A percentile compares a stretch with the other conserved stretches of the same genome.
phyloP scores from a whole-genome alignment of 108 stramenopile species.

The Cyclotella sp. region DNA sequence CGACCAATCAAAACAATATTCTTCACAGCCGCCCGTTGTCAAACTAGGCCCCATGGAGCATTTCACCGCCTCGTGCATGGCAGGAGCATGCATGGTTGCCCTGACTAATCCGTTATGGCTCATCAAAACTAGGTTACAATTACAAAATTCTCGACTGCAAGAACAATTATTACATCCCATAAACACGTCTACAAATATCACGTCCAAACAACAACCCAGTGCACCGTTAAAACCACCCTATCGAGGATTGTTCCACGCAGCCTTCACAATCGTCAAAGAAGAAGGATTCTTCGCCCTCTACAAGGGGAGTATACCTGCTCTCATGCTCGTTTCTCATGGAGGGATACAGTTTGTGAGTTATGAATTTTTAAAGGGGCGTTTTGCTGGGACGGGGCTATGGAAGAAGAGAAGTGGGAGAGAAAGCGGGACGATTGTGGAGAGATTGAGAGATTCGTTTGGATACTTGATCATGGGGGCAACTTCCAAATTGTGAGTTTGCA shows the following conservation, averaged over 20 bases:
- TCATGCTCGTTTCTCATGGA: conserved; percentile 96
- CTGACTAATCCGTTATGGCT: conserved; percentile 98
- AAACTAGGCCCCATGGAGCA: conserved; percentile 68
- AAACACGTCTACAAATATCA: conserved; percentile 50
- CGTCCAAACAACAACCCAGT: background rate
- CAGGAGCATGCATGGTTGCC: conserved; percentile 92
- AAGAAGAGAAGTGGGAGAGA: conserved; percentile 39
- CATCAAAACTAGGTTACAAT: conserved; percentile 96
- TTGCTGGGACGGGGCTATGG: conserved; percentile 42
- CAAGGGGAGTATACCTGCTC: conserved; percentile 92
- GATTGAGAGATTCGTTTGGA: conserved; percentile 72
- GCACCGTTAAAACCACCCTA: conserved; percentile 66
- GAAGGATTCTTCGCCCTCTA: conserved; percentile 95
- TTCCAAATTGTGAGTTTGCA: conserved; percentile 76
- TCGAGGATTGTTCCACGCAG: conserved; percentile 71
- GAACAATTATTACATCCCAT: conserved; percentile 18
- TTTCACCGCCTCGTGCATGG: conserved; percentile 65
- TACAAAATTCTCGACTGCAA: conserved; percentile 76
- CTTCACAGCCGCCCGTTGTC: conserved; percentile 1
- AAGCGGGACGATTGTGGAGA: conserved; percentile 44
- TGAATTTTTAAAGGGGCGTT: conserved; percentile 90
- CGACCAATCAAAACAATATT: background rate
- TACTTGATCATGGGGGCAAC: conserved; percentile 88
- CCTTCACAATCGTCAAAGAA: conserved; percentile 85
- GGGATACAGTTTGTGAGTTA: conserved; percentile 97